Conservation (phyloP, 2,329 filamentous ascomycete genomes). For the Scopulariopsis brevicaulis region DNA sequence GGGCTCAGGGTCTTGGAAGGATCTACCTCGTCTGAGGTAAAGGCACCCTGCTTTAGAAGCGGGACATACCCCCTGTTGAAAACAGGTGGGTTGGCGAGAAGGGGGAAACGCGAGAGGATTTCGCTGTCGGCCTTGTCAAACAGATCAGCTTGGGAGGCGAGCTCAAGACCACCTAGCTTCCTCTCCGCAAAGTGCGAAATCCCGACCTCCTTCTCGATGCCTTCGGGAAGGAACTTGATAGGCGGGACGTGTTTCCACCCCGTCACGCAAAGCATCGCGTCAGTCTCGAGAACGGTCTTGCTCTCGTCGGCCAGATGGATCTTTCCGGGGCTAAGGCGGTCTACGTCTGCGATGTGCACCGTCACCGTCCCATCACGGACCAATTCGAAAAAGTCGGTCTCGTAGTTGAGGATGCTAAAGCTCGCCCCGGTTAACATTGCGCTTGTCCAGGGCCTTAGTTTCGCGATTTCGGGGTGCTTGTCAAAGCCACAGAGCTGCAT, state of each 20-base stretch:
- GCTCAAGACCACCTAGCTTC: slow-evolving; percentile 11
- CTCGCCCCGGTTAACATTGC: slow-evolving; percentile 41
- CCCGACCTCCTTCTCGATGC: slow-evolving; percentile 33
- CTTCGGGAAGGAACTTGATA: slow-evolving; percentile 37
- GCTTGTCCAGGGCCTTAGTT: slow-evolving; percentile 39
- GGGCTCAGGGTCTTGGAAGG: slow-evolving; percentile 17
- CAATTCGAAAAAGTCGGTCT: slow-evolving; percentile 43
- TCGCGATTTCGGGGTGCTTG: slow-evolving; percentile 36
- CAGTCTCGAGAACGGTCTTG: slow-evolving; percentile 31
- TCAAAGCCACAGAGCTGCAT: slow-evolving; percentile 41
- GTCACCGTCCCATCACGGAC: slow-evolving; percentile 38
- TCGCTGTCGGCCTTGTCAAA: slow-evolving; percentile 35
- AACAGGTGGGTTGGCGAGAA: slow-evolving; percentile 37
- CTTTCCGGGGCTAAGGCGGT: slow-evolving; percentile 26
- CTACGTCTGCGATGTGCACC: slow-evolving; percentile 41
- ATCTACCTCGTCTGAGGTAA: slow-evolving; percentile 15
- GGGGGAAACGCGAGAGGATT: slow-evolving; percentile 40
- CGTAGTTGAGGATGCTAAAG: slow-evolving; percentile 50
- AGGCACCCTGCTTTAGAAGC: slow-evolving; percentile 23
- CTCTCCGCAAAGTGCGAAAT: slow-evolving; percentile 26
- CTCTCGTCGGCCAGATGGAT: slow-evolving; percentile 34
- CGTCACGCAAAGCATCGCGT: slow-evolving; percentile 43
- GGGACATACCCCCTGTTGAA: slow-evolving; percentile 33
- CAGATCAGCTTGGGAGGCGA: slow-evolving; percentile 22
- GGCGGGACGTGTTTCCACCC: slow-evolving; percentile 45